Conservation (phyloP, 2,329 filamentous ascomycete species). For the Calonectria pauciramosa region DNA sequence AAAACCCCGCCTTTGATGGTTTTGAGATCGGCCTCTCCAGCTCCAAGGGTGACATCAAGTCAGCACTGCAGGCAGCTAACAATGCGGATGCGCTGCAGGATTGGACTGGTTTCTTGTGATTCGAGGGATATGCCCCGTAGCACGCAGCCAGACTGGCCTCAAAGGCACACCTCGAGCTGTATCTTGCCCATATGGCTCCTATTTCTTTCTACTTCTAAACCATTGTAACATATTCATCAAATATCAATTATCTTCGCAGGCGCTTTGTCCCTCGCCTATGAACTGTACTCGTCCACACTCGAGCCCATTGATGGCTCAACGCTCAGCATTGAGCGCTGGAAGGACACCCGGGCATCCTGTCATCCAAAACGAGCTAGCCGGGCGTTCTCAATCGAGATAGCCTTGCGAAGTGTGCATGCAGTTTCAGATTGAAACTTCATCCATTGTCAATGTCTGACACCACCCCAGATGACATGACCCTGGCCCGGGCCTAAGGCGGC, state of each 20-base stretch:
- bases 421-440: background rate
- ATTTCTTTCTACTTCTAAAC: background rate
- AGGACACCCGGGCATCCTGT: background rate
- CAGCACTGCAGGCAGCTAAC: background rate
- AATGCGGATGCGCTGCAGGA: background rate
- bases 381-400: background rate
- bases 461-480: background rate
- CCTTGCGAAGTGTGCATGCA: background rate
- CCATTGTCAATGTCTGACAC: background rate
- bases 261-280: background rate
- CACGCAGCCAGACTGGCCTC: background rate
- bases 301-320: background rate
- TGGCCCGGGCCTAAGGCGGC: background rate
- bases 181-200: background rate
- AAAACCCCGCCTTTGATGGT: slow-evolving; percentile 3
- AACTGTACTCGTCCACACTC: background rate
- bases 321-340: background rate
- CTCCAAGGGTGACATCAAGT: slow-evolving; percentile 1
- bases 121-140: background rate
- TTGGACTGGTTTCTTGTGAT: background rate
- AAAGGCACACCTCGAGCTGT: background rate
- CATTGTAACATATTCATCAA: background rate
- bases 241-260: background rate
- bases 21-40: background rate
- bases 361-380: background rate